Conservation (phyloP, 148 eudicot genomes). For the Spergularia bocconei region DNA sequence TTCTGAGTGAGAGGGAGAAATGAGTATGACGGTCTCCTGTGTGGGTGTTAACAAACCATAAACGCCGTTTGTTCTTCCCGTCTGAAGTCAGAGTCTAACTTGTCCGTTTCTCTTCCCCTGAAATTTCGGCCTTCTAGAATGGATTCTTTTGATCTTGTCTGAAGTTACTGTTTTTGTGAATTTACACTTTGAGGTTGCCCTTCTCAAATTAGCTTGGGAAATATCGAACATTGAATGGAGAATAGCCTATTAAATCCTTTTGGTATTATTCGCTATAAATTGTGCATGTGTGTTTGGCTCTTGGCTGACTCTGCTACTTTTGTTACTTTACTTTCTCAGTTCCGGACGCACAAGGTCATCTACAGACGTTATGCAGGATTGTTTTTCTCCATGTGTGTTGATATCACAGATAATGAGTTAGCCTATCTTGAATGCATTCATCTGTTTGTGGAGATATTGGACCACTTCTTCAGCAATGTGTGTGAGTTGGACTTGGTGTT, state of each 20-base stretch:
- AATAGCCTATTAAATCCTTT: neutral
- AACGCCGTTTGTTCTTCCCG: neutral
- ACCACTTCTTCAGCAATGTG: slow-evolving; percentile 98
- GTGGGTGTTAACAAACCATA: neutral
- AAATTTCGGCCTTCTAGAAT: neutral
- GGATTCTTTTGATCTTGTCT: neutral
- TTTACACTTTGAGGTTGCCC: neutral
- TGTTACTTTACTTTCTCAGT: slow-evolving; percentile 41
- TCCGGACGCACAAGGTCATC: slow-evolving; percentile 90
- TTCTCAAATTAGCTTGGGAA: neutral
- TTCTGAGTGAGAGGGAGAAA: neutral
- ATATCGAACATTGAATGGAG: neutral
- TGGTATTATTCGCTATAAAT: neutral
- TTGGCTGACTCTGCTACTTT: neutral
- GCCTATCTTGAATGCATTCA: slow-evolving; percentile 93
- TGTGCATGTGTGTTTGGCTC: neutral
- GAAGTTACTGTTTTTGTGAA: neutral
- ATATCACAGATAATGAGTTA: slow-evolving; percentile 93
- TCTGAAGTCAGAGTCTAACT: neutral
- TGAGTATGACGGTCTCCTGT: neutral
- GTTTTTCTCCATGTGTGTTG: slow-evolving; percentile 92
- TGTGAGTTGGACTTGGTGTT: slow-evolving; percentile 97
- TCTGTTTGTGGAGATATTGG: slow-evolving; percentile 95
- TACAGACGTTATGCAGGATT: slow-evolving; percentile 96
- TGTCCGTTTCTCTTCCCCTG: neutral